These are phyloP conservation scores for Ophiocordyceps unilateralis DNA, from an alignment of 2,329 filamentous ascomycete genomes.

Conservation along the genomic window DNA sequence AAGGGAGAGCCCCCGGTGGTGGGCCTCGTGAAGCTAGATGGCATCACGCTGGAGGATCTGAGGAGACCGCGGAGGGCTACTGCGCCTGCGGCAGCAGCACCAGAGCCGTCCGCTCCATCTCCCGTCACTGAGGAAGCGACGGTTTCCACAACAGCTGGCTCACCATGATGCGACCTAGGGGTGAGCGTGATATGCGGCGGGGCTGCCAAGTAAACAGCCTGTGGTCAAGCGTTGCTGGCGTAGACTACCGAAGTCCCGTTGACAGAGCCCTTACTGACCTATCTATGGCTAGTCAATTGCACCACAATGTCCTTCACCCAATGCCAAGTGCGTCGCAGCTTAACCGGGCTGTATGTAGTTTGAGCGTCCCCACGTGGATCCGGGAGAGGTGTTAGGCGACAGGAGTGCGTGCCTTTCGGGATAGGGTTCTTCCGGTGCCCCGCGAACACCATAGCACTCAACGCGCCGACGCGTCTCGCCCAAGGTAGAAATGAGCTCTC, in stretches of 20 bases:
- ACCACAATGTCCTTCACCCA: no score
- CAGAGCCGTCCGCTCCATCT: slow-evolving; percentile 16
- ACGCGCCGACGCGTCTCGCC: slow-evolving; percentile 19
- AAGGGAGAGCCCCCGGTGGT: slow-evolving; percentile 83
- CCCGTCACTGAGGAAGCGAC: slow-evolving; percentile 12
- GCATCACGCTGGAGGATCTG: slow-evolving; percentile 66
- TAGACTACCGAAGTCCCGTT: no score
- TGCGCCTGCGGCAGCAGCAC: slow-evolving; percentile 24
- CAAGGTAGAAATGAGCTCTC: no score
- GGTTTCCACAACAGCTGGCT: not conserved
- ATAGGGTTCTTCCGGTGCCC: no score
- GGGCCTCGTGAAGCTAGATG: slow-evolving; percentile 80
- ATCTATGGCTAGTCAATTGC: no score
- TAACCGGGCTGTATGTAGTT: no score
- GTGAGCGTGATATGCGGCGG: not conserved
- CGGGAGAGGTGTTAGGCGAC: no score
- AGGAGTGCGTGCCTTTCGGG: no score
- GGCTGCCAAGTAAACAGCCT: not conserved
- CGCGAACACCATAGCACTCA: slow-evolving; percentile 11
- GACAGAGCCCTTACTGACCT: no score
- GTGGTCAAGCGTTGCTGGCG: no score
- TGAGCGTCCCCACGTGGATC: no score
- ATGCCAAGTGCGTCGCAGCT: no score
- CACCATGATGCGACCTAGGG: slow-evolving; percentile 2
- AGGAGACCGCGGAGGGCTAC: slow-evolving; percentile 61